Evolutionary conservation across 1,139 yeast genomes (phyloP), one percentile per base, ranked within the genome.

Genomic region (Torulaspora globosa): DNA sequence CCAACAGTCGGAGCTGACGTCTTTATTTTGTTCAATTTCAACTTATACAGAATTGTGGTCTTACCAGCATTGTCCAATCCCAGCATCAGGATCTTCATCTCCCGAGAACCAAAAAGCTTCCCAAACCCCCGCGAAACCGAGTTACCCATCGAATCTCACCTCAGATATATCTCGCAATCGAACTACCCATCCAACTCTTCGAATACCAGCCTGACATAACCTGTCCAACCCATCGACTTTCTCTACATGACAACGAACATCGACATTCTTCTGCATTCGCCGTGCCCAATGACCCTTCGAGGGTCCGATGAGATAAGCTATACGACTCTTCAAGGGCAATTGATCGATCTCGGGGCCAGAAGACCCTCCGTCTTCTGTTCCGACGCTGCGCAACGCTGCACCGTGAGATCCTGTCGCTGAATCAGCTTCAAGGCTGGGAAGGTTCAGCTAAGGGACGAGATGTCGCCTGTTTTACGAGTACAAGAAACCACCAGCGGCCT

Each of bases 1-100:
- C 96, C 97, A 23, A 89, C 96, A 0, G 96, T 90, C 21, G 96
- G 97, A 5, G 87, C 95, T 1, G 96, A 86, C 41, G 85, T 80
- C 52, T 84, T 80, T 41, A 72, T 69, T 48, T 58, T 63, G 46
- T 60, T 61, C 41, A 61, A 44, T 44, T 57, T 61, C 47, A 66
- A 52, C 47, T 63, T 65, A 46, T 65, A 66, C n/a, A 66, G 49
- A 36, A 66, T 66, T 3, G 69, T 86, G 11, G 96, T 88, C 67
- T 88, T 88, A 42, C 96, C 96, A 3, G 96, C 96, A 56, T 88
- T 87, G 65, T 88, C 96, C 53, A 89, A 75, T 12, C 97, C 97
- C 54, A 89, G 76, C 96, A 89, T 88, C 57, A 89, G 75, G 63
- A 89, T 83, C 57, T 69, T 69, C 74, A 70, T 69, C 54, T 70